Base-by-base conservation (phyloP, 1,139 yeast genomes). In the Debaryomyces robertsiae region DNA sequence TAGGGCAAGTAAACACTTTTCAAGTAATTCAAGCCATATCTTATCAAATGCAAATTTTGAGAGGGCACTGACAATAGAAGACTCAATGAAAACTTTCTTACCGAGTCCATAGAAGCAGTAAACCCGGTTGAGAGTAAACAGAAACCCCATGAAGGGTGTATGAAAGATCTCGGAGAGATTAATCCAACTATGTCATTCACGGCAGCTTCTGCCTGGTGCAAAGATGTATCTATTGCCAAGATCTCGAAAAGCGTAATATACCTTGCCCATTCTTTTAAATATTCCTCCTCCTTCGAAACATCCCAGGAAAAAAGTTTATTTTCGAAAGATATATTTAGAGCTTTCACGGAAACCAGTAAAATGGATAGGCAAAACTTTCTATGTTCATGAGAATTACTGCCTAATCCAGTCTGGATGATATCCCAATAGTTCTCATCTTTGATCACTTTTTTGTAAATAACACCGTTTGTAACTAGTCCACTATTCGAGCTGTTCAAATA, bases 151-250 rank as follows among this genome's bases (percentile, higher is more conserved):
- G 78, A 68, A 0, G 91, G 82, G 42, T 81, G 77, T 28, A 84
- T 69, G 14, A 73, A 61, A 0, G 81, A 73, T 1, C 57, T 50
- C 2, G 79, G 75, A 0, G 82, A 67, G 30, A 88, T 69, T 17
- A 88, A 61, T 2, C 65, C 65, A 4, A 81, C 60, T 30, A 90
- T 75, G 53, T 88, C 96, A 6, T 65, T 63, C 2, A 78, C 63
- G 0, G 95, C 94, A 9, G 90, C 96, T 50, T 83, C 83, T 0
- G 93, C 82, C 60, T 90, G 97, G 54, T 90, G 91, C 52, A 87
- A 66, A 0, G 96, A 86, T 0, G 96, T 83, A 57, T 90, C 97
- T 36, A 90, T 75, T 2, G 90, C 94, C 30, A 88, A 65, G 36
- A 90, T 84, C 55, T 90, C 96, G 49, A 81, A 84, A 10, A 90